Base-by-base conservation (phyloP, 495 filamentous ascomycete genomes). In the Penicillium turbatum region DNA sequence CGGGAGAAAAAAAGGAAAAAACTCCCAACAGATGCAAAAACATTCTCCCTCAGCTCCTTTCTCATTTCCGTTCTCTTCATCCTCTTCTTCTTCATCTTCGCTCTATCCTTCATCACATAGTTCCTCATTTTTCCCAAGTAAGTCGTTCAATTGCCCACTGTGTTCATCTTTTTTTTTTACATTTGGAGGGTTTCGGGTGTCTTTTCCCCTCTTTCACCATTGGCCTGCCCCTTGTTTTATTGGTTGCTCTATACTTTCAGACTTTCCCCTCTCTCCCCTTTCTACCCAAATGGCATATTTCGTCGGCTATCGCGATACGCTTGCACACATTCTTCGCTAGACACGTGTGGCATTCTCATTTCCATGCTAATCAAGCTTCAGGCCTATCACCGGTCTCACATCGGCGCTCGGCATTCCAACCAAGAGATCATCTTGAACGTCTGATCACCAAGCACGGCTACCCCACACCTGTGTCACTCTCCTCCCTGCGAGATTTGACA, bases 381-480 rank as follows among this genome's bases (percentile, higher is more conserved):
- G 58, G 71, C 71, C 57, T 80, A 72, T 64, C 87, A 73, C 37
- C 73, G 57, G 62, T 54, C 46, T 64, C 65, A 16, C 50, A 59
- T 60, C 66, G 51, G 26, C 57, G 70, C 60, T 84, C 79, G 55
- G 85, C 83, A 81, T 84, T 86, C 39, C 86, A 86, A 65, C 89
- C 90, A 26, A 86, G 88, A 48, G 75, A 80, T 41, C 91, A 70
- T 44, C 87, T 87, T 52, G 86, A 92, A 64, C 92, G 85, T 47
- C 86, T 74, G 57, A 72, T 75, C 51, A 60, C 65, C 46, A 71
- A 68, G 55, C 72, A 75, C 72, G 72, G 72, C 43, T 70, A 70
- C 66, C 73, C 72, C 65, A 74, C 72, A 55, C 72, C 71, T 56
- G 87, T 90, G 72, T 92, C 87, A 55, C 76, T 71, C 13, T 85